Evolutionary conservation across 805 yeast genomes (phyloP).

Genomic region (Yamadazyma laniorum): DNA sequence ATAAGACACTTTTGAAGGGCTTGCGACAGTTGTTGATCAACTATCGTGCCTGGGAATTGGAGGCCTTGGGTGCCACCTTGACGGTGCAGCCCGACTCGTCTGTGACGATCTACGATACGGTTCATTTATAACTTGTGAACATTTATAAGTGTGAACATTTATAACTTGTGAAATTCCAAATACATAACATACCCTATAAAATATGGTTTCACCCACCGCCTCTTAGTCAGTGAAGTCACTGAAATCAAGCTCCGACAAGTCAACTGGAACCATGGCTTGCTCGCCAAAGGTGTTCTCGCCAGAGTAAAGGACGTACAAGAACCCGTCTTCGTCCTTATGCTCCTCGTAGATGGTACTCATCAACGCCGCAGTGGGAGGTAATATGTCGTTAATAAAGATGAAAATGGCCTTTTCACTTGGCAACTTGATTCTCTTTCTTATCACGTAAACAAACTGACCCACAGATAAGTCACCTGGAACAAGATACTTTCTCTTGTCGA

Average conservation of each 20-base stretch:
- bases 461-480: slow-evolving; percentile 96
- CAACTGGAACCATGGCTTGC: slow-evolving; percentile 7
- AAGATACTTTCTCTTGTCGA: slow-evolving; percentile 94
- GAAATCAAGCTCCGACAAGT: slow-evolving; percentile 12
- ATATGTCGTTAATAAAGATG: slow-evolving; percentile 92
- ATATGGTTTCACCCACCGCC: not conserved
- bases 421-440: slow-evolving; percentile 90
- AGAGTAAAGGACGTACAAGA: slow-evolving; percentile 90
- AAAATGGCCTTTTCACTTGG: slow-evolving; percentile 98
- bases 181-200: slow-evolving; percentile 4
- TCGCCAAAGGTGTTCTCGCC: slow-evolving; percentile 96
- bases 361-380: slow-evolving; percentile 97
- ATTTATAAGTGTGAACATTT: not conserved
- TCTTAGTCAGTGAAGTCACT: slow-evolving; percentile 5
- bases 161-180: not conserved
- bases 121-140: not conserved
- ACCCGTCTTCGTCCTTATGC: slow-evolving; percentile 97
- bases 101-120: slow-evolving; percentile 5
- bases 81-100: slow-evolving; percentile 7
- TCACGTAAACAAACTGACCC: slow-evolving; percentile 97
- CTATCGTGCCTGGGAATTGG: slow-evolving; percentile 2
- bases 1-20: slow-evolving; percentile 5
- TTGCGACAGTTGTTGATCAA: slow-evolving; percentile 5
- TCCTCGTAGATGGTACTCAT: slow-evolving; percentile 95
- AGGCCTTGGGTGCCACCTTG: slow-evolving; percentile 4